phyloP scores from a whole-genome alignment of 768 basidiomycete genomes.

The Termitomyces sp. region DNA sequence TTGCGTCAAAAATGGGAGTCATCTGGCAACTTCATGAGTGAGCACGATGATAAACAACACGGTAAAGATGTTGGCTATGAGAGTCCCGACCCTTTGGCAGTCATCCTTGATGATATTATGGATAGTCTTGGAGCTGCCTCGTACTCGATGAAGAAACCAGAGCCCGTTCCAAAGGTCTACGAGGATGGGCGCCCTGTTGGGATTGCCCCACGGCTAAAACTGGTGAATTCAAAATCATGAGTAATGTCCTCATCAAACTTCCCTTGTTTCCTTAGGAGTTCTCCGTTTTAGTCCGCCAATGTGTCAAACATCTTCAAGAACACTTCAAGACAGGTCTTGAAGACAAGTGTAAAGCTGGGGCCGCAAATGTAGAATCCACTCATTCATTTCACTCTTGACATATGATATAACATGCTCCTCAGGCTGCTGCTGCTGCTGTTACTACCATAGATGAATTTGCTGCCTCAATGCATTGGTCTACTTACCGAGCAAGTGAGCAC shows the following conservation, averaged over 20 bases:
- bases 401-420: background rate
- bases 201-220: constrained; percentile 38
- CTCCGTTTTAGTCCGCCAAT: constrained; percentile 33
- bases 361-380: constrained; percentile 34
- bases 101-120: constrained; percentile 23
- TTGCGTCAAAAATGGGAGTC: constrained; percentile 53
- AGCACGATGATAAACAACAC: constrained; percentile 18
- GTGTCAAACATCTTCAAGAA: constrained; percentile 40
- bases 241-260: background rate
- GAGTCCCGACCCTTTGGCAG: constrained; percentile 25
- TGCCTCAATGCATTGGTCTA: constrained; percentile 52
- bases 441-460: constrained; percentile 44
- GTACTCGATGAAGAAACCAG: constrained; percentile 27
- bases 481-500: constrained; percentile 50
- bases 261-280: constrained; percentile 36
- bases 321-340: constrained; percentile 51
- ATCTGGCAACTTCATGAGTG: constrained; percentile 24
- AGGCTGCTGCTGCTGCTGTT: constrained; percentile 41
- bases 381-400: background rate
- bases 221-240: constrained; percentile 16
- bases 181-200: constrained; percentile 37
- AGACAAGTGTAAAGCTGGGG: constrained; percentile 50
- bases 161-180: constrained; percentile 34
- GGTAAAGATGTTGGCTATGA: constrained; percentile 12
- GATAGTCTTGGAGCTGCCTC: constrained; percentile 22